Base-by-base conservation (phyloP, 495 filamentous ascomycete species). In the Aspergillus cavernicola region DNA sequence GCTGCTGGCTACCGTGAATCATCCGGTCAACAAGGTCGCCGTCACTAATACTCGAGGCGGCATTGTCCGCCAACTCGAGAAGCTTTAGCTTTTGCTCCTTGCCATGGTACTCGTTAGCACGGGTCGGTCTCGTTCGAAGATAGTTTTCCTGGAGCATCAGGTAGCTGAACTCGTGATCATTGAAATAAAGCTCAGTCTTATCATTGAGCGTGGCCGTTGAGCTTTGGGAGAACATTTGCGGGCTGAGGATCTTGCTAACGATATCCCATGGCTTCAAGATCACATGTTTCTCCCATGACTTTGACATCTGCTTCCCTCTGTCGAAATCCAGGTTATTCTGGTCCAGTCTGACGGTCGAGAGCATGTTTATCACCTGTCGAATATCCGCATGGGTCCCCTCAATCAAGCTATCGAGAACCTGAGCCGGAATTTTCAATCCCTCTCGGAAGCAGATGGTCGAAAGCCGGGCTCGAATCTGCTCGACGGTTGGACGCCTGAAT, bases 131-230 rank as follows among this genome's bases (percentile, higher is more conserved):
- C 0, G 91, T 90, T 48, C 81, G 85, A 3, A 99, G 75, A 59
- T 97, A 99, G 60, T 99, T 97, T 67, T 99, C 93, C 65, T 99
- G 92, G 53, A 99, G 82, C 95, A 99, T 97, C 45, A 99, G 69
- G 60, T 85, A 89, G 62, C 89, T 95, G 67, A 97, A 92, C 60
- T 99, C 93, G 60, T 97, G 92, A 58, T 99, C 93, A 63, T 97
- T 96, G 78, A 99, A 99, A 70, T 99, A 99, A 2, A 99, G 83
- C 70, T 97, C 92, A 52, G 91, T 91, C 73, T 99, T 99, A 66
- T 99, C 92, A 62, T 96, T 97, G 40, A 97, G 72, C 0, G 90
- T 92, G 7, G 87, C 74, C 52, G 85, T 95, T 68, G 88, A 92
- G 50, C 80, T 83, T 11, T 80, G 80, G 33, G 85, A 81, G 61